A percentile compares a stretch with the other conserved stretches of the same genome.
phyloP scores from a whole-genome alignment of 495 filamentous ascomycete genomes.

The Venustampulla echinocandica region DNA sequence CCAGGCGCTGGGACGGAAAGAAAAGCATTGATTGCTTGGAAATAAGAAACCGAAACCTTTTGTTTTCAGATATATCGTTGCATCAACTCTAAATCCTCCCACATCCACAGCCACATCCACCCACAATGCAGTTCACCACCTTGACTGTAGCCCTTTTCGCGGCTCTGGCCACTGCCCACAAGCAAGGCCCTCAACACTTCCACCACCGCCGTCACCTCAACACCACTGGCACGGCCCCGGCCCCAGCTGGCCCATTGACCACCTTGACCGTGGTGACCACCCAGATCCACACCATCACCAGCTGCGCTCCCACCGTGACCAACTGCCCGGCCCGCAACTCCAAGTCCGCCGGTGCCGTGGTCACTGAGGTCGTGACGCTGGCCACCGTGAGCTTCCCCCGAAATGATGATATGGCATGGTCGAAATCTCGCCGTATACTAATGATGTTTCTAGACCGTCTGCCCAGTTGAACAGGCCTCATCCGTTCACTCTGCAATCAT shows the following conservation, averaged over 20 bases:
- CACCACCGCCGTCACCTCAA: slow-evolving; percentile 21
- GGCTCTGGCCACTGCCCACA: slow-evolving; percentile 34
- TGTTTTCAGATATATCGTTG: slow-evolving; percentile 1
- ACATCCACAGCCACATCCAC: slow-evolving; percentile 1
- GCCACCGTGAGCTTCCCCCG: slow-evolving; percentile 15
- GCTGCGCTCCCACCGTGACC: slow-evolving; percentile 21
- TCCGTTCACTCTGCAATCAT: slow-evolving; percentile 13
- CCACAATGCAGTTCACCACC: slow-evolving; percentile 34
- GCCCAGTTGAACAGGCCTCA: slow-evolving; percentile 21
- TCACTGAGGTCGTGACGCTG: slow-evolving; percentile 24
- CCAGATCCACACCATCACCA: slow-evolving; percentile 25
- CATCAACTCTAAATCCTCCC: background rate
- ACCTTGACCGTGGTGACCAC: slow-evolving; percentile 32
- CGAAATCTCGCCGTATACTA: too few relatives aligned
- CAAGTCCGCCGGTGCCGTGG: slow-evolving; percentile 19
- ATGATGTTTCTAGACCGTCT: slow-evolving; percentile 24
- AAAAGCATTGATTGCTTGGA: slow-evolving; percentile 23
- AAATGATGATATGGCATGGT: background rate
- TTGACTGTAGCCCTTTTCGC: slow-evolving; percentile 39
- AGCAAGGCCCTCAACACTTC: slow-evolving; percentile 26
- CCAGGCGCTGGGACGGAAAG: background rate
- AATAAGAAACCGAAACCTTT: slow-evolving; percentile 6
- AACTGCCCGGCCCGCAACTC: slow-evolving; percentile 26
- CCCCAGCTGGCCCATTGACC: slow-evolving; percentile 13
- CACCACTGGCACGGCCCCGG: slow-evolving; percentile 1